These are phyloP conservation scores for Phytophthora podocarpi DNA, from an alignment of 352 stramenopile genomes.

Conservation along the genomic window DNA sequence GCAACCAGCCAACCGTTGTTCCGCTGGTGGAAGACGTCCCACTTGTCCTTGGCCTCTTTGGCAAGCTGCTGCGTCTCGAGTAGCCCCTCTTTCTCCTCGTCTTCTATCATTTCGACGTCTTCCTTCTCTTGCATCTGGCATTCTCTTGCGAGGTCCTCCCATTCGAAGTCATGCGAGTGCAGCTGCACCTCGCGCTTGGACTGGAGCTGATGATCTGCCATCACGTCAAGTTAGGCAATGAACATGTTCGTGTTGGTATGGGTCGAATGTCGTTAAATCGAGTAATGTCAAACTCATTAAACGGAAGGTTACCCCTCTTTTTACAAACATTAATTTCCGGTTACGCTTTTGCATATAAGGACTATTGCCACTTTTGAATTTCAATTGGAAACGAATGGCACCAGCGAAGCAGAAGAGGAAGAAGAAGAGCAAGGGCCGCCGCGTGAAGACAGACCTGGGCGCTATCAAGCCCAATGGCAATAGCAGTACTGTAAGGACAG, in stretches of 20 bases:
- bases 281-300: too few relatives aligned
- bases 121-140: constrained; percentile 33
- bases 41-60: constrained; percentile 66
- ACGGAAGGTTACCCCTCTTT: too few relatives aligned
- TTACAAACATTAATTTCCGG: too few relatives aligned
- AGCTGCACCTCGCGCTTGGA: constrained; percentile 51
- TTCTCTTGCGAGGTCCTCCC: constrained; percentile 64
- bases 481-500: constrained; percentile 3
- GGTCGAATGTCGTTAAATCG: not conserved
- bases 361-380: too few relatives aligned
- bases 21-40: constrained; percentile 77
- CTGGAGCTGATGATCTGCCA: constrained; percentile 6
- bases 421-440: constrained; percentile 7
- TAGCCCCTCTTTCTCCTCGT: not conserved
- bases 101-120: constrained; percentile 2
- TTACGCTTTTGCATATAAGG: too few relatives aligned
- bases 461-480: constrained; percentile 2
- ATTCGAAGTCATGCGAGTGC: constrained; percentile 81
- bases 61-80: constrained; percentile 41
- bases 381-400: too few relatives aligned
- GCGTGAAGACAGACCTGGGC: constrained; percentile 25
- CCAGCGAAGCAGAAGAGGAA: constrained; percentile 17
- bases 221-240: not conserved
- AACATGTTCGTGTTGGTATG: not conserved
- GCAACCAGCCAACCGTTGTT: constrained; percentile 60